Base-by-base conservation (phyloP, 1,139 yeast species). In the Candida pseudoviswanathii region DNA sequence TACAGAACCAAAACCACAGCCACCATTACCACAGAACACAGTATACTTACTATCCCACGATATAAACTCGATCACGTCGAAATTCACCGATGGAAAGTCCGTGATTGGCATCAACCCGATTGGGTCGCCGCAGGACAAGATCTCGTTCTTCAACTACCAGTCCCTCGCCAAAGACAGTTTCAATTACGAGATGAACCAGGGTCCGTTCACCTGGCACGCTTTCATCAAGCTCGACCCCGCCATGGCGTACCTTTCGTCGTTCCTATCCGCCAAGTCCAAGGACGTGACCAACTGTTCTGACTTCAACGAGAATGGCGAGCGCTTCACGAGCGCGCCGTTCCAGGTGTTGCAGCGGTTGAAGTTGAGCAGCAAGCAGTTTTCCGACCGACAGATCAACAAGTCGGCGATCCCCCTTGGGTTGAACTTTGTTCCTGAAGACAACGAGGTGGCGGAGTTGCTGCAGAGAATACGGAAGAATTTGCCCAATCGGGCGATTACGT, bases 401-500 rank as follows among this genome's bases (percentile, higher is more conserved):
- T 47, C 54, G 24, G 55, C 60, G 4, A 50, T 59, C n/a, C 50
- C 60, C 5, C 49, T 61, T 16, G 66, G 66, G 1, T 53, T 63
- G 47, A 58, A 51, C 31, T 49, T 51, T 27, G 45, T 50, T 1
- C 43, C 64, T 2, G 61, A 58, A 32, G 54, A 65, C 27, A 68
- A 63, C 27, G 59, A 55, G 25, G 68, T 63, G 45, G 57, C 64
- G 33, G 63, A 66, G 43, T 55, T 71, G 3, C 57, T 63, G 29
- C 69, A 63, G 48, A 64, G 64, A 45, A 64, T 70, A 36, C 61
- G 60, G 31, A 62, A 65, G 30, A 64, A 68, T 7, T 57, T 81
- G 29, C 85, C 85, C 0, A 58, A 59, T 8, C 65, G 63, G 26
- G 69, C 67, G 46, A 66, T 74, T 2, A 55, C 79, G 2, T 77